Conservation (phyloP, 768 basidiomycete species). For the Mycena leptocephala region DNA sequence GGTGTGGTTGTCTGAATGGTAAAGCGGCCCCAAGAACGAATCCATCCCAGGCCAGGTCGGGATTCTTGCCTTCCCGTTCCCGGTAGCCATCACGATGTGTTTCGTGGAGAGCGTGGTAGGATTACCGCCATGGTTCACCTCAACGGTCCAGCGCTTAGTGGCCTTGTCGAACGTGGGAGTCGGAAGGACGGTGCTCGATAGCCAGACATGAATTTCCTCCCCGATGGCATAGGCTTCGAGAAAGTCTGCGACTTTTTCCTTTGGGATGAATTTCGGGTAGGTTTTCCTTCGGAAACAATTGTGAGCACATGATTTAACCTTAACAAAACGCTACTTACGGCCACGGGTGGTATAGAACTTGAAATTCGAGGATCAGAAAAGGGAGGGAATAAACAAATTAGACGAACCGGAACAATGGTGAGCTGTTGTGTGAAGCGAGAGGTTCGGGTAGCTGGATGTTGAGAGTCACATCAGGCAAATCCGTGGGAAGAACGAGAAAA, state of each 20-base stretch:
- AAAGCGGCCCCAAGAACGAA: constrained; percentile 13
- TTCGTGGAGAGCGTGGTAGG: not conserved
- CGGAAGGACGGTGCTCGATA: not conserved
- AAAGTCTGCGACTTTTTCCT: constrained; percentile 29
- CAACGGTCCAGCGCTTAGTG: constrained; percentile 19
- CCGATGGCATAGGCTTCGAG: constrained; percentile 27
- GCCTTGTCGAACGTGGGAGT: not conserved
- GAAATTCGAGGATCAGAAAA: not conserved
- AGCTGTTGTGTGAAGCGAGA: constrained; percentile 23
- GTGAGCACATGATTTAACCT: too few species aligned
- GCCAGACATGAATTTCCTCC: constrained; percentile 28
- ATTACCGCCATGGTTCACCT: constrained; percentile 7
- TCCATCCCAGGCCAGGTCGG: constrained; percentile 27
- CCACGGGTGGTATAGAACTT: constrained; percentile 31
- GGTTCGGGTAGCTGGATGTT: constrained; percentile 24
- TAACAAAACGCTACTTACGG: too few species aligned
- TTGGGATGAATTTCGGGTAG: constrained; percentile 22
- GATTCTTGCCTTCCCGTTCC: constrained; percentile 11
- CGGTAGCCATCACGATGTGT: constrained; percentile 25
- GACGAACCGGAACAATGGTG: constrained; percentile 25
- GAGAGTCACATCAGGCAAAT: not conserved
- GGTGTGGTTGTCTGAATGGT: constrained; percentile 30
- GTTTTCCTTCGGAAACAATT: constrained; percentile 12
- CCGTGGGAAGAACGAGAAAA: constrained; percentile 50
- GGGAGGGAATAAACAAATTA: not conserved